Conservation (phyloP, 495 filamentous ascomycete species). For the Talaromyces nanjingensis region DNA sequence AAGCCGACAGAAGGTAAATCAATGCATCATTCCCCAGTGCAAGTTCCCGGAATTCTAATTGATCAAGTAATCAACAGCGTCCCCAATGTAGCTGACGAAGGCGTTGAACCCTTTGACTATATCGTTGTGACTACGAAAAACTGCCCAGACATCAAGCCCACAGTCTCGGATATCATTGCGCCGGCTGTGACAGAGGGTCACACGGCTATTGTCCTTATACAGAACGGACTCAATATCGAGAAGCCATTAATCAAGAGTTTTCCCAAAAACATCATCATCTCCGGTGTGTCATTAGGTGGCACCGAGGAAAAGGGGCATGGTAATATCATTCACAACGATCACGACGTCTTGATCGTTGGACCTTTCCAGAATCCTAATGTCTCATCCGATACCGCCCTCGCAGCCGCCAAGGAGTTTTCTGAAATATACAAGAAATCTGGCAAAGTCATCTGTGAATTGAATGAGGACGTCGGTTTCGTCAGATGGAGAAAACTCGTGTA, state of each 20-base stretch:
- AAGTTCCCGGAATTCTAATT: no score
- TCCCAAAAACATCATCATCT: conserved; percentile 44
- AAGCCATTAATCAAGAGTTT: conserved; percentile 42
- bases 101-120: no score
- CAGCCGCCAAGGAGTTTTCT: conserved; percentile 30
- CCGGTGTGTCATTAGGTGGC: conserved; percentile 45
- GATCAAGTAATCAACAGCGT: no score
- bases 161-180: conserved; percentile 31
- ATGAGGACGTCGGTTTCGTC: conserved; percentile 25
- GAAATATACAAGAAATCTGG: conserved; percentile 30
- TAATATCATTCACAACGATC: conserved; percentile 36
- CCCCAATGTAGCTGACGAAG: no score
- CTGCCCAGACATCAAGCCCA: not conserved
- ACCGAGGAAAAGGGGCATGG: conserved; percentile 38
- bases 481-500: conserved; percentile 48
- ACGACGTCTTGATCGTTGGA: conserved; percentile 34
- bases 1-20: no score
- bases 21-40: no score
- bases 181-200: conserved; percentile 43
- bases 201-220: conserved; percentile 49
- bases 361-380: conserved; percentile 32
- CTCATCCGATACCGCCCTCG: conserved; percentile 3
- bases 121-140: not conserved
- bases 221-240: conserved; percentile 62
- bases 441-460: conserved; percentile 19